Base-by-base conservation (phyloP, 2,329 filamentous ascomycete species). In the Colletotrichum neosansevieriae region DNA sequence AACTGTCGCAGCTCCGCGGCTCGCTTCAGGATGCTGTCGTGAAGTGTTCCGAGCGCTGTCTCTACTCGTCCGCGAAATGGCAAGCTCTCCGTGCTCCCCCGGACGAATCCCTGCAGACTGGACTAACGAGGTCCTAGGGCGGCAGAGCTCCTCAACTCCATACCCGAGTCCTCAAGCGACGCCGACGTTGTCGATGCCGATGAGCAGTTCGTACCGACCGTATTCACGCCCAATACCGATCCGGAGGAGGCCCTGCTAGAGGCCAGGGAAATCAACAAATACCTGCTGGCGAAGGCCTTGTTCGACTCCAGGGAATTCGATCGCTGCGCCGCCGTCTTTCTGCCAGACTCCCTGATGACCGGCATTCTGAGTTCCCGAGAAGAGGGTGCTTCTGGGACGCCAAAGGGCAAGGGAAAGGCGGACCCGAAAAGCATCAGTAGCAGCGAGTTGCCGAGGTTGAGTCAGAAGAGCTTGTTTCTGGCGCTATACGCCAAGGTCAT, bases 51-150 rank as follows among this genome's bases (percentile, higher is more conserved):
- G 96, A 99, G 78, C 86, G 96, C 78, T 97, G 96, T 79, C 87
- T 99, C 12, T 98, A 98, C 76, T 94, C 98, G 75, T 96, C 95
- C 6, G 91, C 96, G 32, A 98, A 98, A 89, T 99, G 96, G 96
- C 97, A 78, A 64, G 74, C 56, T 56, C 53, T 56, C 3, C 9
- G 21, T 29, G 42, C 34, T 40, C 49, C 19, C n/a, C 38, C 29
- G 2, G 3, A 21, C 6, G 19, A 21, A 21, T 34, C 57, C 29
- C 57, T 54, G 57, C 50, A 17, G 34, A 29, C 42, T 59, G 44
- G 67, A 58, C 71, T 76, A 59, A 58, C 44, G 45, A 29, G 19
- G 42, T 58, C 70, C 44, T 76, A 98, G 95, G 95, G 93, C 94
- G 54, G 95, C 96, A 74, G 96, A 99, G 82, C 89, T 98, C 72